Conservation (phyloP, 768 basidiomycete genomes). For the Megacollybia marginata region DNA sequence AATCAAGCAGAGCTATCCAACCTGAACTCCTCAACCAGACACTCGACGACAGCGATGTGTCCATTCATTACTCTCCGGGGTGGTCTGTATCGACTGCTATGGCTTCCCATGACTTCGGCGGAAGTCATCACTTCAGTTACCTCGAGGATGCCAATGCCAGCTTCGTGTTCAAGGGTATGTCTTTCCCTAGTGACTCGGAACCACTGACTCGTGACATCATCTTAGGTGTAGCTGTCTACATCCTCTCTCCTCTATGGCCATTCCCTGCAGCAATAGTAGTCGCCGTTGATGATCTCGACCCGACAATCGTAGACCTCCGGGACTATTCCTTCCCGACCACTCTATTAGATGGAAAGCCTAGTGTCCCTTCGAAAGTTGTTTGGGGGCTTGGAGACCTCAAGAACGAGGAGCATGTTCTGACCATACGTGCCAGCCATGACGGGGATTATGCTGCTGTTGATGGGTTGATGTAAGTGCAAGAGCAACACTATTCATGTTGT, state of each 20-base stretch:
- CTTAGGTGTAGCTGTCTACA: slow-evolving; percentile 35
- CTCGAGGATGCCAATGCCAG: slow-evolving; percentile 26
- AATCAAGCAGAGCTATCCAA: not conserved
- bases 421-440: not conserved
- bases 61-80: slow-evolving; percentile 3
- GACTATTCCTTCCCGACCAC: not conserved
- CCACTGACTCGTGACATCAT: not conserved
- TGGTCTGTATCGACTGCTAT: slow-evolving; percentile 4
- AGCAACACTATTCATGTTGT: not conserved
- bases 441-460: not conserved
- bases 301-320: slow-evolving; percentile 1
- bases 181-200: not conserved
- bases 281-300: not conserved
- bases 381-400: not conserved
- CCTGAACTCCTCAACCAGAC: slow-evolving; percentile 1
- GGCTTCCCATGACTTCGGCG: slow-evolving; percentile 25
- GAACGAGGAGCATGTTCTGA: slow-evolving; percentile 1
- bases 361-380: not conserved
- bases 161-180: slow-evolving; percentile 33
- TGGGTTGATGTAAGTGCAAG: slow-evolving; percentile 1
- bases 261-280: slow-evolving; percentile 21
- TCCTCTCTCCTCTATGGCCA: slow-evolving; percentile 38
- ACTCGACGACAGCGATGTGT: slow-evolving; percentile 2
- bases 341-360: not conserved
- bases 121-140: slow-evolving; percentile 19